Evolutionary conservation across 352 stramenopile genomes (phyloP).

Genomic region (Saprolegnia diclina): DNA sequence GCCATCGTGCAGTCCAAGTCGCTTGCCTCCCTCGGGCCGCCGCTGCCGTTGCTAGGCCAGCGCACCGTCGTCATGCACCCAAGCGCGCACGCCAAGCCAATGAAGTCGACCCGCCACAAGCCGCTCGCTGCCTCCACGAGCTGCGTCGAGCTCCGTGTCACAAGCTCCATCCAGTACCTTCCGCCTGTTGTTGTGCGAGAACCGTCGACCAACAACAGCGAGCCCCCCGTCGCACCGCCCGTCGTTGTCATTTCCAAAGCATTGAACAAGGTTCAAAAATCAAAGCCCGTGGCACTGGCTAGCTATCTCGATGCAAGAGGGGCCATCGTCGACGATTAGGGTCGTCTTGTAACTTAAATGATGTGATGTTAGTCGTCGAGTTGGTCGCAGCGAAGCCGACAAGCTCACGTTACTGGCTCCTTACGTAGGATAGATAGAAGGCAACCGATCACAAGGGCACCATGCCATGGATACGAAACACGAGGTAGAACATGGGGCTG

Average conservation of each 20-base stretch:
- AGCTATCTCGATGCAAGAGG: not conserved
- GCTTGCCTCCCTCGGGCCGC: not conserved
- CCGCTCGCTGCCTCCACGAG: not conserved
- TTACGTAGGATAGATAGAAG: too few species aligned
- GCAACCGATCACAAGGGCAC: constrained; percentile 15
- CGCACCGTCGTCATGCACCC: not conserved
- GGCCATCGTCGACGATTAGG: not conserved
- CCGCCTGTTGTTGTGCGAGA: not conserved
- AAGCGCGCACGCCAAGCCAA: not conserved
- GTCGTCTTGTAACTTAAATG: not conserved
- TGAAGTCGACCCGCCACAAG: not conserved
- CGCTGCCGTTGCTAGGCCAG: not conserved
- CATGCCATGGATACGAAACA: constrained; percentile 82
- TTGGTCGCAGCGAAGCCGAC: too few species aligned
- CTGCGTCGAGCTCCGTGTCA: not conserved
- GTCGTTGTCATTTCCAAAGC: not conserved
- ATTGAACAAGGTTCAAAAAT: not conserved
- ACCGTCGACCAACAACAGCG: too few species aligned
- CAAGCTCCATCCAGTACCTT: not conserved
- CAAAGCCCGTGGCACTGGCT: not conserved
- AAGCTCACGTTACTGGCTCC: too few species aligned
- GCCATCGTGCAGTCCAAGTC: constrained; percentile 1
- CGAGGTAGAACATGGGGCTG: constrained; percentile 51
- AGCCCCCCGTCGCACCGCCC: too few species aligned
- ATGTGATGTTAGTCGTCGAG: too few species aligned